Conservation (phyloP, 805 yeast species). For the Cyberlindnera meyerae region DNA sequence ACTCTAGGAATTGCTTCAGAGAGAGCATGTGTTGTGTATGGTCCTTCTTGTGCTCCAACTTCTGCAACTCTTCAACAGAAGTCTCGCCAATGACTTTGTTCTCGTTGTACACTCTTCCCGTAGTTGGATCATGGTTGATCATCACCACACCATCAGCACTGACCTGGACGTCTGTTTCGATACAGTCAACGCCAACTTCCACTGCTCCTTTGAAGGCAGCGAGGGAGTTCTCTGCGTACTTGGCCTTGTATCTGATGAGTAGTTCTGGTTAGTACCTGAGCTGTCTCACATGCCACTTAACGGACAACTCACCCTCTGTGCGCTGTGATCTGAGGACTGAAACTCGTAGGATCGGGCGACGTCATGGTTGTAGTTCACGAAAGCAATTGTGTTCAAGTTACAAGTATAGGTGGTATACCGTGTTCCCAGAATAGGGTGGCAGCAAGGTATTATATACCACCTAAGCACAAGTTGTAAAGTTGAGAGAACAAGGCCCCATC, state of each 20-base stretch:
- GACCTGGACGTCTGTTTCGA: slow-evolving; percentile 55
- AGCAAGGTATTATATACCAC: too few relatives aligned
- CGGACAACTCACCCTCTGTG: slow-evolving; percentile 15
- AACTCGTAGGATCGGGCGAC: too few relatives aligned
- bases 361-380: too few relatives aligned
- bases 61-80: slow-evolving; percentile 31
- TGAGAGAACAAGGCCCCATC: too few relatives aligned
- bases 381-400: neutral
- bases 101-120: slow-evolving; percentile 45
- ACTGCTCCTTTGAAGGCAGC: slow-evolving; percentile 43
- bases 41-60: slow-evolving; percentile 31
- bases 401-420: neutral
- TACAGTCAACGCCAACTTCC: slow-evolving; percentile 37
- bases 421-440: too few relatives aligned
- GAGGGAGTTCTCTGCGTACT: slow-evolving; percentile 43
- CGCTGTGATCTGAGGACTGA: slow-evolving; percentile 2
- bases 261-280: slow-evolving; percentile 1
- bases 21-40: slow-evolving; percentile 37
- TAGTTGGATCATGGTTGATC: slow-evolving; percentile 47
- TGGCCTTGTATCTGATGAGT: slow-evolving; percentile 28
- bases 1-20: slow-evolving; percentile 34
- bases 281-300: too few relatives aligned
- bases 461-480: too few relatives aligned
- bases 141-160: slow-evolving; percentile 49
- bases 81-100: slow-evolving; percentile 35